Evolutionary conservation across 768 basidiomycete genomes (phyloP), one percentile per base, ranked within the genome.

Genomic region (Xanthoconium purpureum): DNA sequence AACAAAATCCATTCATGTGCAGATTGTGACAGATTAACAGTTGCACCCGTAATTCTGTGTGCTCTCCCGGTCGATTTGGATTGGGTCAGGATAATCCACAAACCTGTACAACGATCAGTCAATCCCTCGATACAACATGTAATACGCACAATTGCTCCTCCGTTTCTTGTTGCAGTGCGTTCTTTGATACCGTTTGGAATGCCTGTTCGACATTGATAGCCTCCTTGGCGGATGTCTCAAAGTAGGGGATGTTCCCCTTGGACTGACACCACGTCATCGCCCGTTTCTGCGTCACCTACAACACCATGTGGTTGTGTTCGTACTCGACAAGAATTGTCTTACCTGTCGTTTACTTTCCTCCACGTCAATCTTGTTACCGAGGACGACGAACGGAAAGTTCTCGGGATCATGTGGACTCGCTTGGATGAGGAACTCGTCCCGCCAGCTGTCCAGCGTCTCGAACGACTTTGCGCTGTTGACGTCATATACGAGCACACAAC

Each of bases 361-460:
- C 67, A 98, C 92, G 72, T 99, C 97, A 72, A 99, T 96, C 92
- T 99, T 99, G 78, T 99, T 99, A n/a, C 97, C 97, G 57, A 99
- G 77, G 13, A 99, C 96, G 54, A 99, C 95, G 67, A 99, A 99
- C 7, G 97, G 97, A 74, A 99, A 99, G 78, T 98, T 98, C 81
- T 98, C 97, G 39, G 97, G 95, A 73, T 98, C 96, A 71, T 96
- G 94, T 44, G 97, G 97, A 69, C 92, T 94, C 12, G 97, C 97
- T 77, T 99, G 90, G 66, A 99, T 97, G 64, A 99, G 84, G 75
- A 99, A 99, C 74, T 99, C 97, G 74, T 99, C 97, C 58, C 97
- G 83, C 97, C 97, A 99, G 70, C 94, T 95, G 75, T 98, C 97
- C 47, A 99, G 82, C 29, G 96, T 95, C 75, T 99, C 97, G 64